Conservation (phyloP, 768 basidiomycete genomes). For the Mycena venus region DNA sequence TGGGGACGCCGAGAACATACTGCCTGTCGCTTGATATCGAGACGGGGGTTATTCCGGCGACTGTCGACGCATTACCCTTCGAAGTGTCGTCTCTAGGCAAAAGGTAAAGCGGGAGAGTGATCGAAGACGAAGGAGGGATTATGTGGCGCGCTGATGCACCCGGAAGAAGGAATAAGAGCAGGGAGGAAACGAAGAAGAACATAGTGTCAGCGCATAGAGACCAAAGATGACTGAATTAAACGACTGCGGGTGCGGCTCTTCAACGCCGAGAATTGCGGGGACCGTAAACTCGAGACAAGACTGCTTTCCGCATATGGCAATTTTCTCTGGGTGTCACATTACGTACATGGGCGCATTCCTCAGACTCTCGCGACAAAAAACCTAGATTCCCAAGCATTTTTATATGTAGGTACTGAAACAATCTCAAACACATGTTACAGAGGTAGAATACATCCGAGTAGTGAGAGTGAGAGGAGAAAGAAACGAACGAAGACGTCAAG, state of each 20-base stretch:
- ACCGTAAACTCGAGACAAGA: not conserved
- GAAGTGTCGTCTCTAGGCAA: not conserved
- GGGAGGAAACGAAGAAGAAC: conserved; percentile 19
- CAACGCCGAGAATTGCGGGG: not conserved
- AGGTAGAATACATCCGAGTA: conserved; percentile 34
- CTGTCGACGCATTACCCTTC: not conserved
- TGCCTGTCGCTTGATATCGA: conserved; percentile 61
- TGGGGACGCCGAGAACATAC: conserved; percentile 37
- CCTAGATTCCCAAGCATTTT: not conserved
- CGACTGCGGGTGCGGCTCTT: not conserved
- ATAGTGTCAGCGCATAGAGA: conserved; percentile 15
- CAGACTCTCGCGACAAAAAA: not conserved
- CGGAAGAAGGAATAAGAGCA: conserved; percentile 37
- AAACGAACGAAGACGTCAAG: conserved; percentile 24
- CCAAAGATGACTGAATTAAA: not conserved
- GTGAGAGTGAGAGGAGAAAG: conserved; percentile 9
- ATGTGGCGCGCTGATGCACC: conserved; percentile 37
- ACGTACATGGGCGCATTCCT: too few species aligned
- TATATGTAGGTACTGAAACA: not conserved
- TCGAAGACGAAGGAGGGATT: conserved; percentile 40
- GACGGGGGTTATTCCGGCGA: conserved; percentile 57
- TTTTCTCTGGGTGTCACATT: not conserved
- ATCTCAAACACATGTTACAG: conserved; percentile 36
- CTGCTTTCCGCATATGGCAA: not conserved
- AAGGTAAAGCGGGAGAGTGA: conserved; percentile 42